A percentile compares a stretch with the other conserved stretches of the same genome.
These are phyloP conservation scores for Talaromyces atroroseus DNA, from an alignment of 2,329 filamentous ascomycete genomes.

Conservation along the genomic window DNA sequence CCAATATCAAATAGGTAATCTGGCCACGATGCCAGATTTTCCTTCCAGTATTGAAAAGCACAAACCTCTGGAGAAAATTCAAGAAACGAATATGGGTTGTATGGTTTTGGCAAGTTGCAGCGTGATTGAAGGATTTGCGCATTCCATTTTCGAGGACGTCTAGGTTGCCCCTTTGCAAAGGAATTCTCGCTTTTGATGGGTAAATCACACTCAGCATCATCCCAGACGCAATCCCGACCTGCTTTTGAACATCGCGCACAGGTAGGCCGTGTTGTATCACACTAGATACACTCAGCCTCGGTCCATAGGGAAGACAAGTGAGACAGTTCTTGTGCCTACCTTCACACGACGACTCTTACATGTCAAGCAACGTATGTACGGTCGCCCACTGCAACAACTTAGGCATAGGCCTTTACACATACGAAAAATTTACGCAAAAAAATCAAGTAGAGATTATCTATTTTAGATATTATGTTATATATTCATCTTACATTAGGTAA, in stretches of 20 bases:
- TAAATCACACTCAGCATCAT: slow-evolving; percentile 14
- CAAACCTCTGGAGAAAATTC: slow-evolving; percentile 15
- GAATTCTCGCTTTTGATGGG: slow-evolving; percentile 20
- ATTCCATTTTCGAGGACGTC: slow-evolving; percentile 16
- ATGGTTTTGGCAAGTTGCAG: not conserved
- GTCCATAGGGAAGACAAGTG: not conserved
- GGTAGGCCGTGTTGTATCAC: slow-evolving; percentile 16
- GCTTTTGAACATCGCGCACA: slow-evolving; percentile 19
- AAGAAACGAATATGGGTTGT: not conserved
- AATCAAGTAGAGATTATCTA: no score
- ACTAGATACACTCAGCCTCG: slow-evolving; percentile 9
- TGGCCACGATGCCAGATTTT: slow-evolving; percentile 16
- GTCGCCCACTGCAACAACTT: no score
- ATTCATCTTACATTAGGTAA: no score
- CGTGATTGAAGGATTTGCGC: not conserved
- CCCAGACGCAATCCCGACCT: slow-evolving; percentile 18
- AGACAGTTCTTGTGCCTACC: slow-evolving; percentile 5
- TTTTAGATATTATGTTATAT: no score
- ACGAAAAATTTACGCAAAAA: no score
- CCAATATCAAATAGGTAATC: slow-evolving; percentile 17
- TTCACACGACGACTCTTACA: slow-evolving; percentile 20
- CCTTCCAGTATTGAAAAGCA: slow-evolving; percentile 21
- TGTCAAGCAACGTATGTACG: slow-evolving; percentile 16
- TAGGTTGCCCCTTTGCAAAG: slow-evolving; percentile 19
- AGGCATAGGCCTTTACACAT: no score